Evolutionary conservation across 805 yeast genomes (phyloP).

Genomic region (Teunomyces aglyptinius): DNA sequence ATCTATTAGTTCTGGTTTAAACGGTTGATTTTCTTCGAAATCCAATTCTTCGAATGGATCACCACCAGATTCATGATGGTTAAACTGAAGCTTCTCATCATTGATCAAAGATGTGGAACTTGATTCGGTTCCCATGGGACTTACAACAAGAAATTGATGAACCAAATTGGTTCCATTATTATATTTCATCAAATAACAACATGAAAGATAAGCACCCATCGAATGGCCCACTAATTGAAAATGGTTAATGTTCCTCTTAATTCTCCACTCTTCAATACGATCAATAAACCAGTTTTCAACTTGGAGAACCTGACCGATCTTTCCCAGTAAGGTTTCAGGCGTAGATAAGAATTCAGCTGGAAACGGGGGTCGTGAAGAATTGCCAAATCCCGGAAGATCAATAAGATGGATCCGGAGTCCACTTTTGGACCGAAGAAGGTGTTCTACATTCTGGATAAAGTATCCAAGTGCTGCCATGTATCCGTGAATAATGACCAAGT

Average conservation of each 20-base stretch:
- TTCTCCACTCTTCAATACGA: conserved; percentile 37
- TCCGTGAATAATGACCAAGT: conserved; percentile 40
- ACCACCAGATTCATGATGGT: conserved; percentile 33
- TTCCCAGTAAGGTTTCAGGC: conserved; percentile 17
- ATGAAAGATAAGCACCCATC: conserved; percentile 42
- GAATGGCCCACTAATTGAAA: conserved; percentile 40
- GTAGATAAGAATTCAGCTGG: conserved; percentile 28
- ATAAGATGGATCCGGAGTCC: conserved; percentile 38
- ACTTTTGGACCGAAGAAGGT: conserved; percentile 26
- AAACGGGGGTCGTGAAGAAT: conserved; percentile 39
- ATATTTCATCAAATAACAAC: conserved; percentile 42
- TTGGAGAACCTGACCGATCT: conserved; percentile 30
- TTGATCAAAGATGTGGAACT: conserved; percentile 34
- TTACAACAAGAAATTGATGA: conserved; percentile 27
- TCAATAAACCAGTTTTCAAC: conserved; percentile 44
- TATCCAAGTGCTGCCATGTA: conserved; percentile 47
- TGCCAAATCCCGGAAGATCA: conserved; percentile 45
- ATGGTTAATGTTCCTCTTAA: conserved; percentile 15
- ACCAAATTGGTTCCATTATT: conserved; percentile 21
- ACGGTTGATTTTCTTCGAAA: conserved; percentile 17
- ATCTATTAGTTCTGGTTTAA: conserved; percentile 13
- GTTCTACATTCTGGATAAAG: conserved; percentile 38
- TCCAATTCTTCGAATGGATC: conserved; percentile 37
- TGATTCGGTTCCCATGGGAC: conserved; percentile 47
- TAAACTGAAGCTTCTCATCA: conserved; percentile 27